Base-by-base conservation (phyloP, 257 asterid species). In the Primulina eburnea region DNA sequence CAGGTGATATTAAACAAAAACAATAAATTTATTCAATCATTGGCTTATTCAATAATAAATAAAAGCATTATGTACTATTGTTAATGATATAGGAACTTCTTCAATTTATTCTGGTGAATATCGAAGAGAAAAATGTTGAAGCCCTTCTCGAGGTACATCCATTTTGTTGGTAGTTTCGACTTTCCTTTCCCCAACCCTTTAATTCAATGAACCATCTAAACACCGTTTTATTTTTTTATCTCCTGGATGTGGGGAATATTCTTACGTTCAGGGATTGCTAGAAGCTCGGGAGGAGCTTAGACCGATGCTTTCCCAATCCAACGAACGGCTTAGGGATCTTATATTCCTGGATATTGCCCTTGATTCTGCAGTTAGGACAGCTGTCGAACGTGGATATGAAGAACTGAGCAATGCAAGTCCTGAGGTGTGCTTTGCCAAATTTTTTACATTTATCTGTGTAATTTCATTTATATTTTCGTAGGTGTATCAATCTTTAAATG, bases 211-310 rank as follows among this genome's bases (percentile, higher is more conserved):
- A 52, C 61, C 24, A 24, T 71, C 11, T 16, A 66, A 50, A 47
- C 67, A 43, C 57, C 58, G 12, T 53, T 5, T 34, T 69, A 53
- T 72, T 50, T 72, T 58, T 47, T 20, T 11, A 56, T 81, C 57
- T 8, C 61, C 62, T 56, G 56, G 40, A 40, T 65, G 58, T 56
- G 53, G 70, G 56, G 60, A 64, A 37, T 68, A 29, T 68, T 80
- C 62, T 68, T 71, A 60, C 62, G n/a, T 58, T 66, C 83, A 94
- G 99, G 93, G 92, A 76, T 81, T 94, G 87, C 82, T 94, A 62
- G 99, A 94, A 88, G 96, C 97, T 77, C 96, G 99, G 76, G 87
- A 86, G 80, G 97, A 88, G 88, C 89, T 94, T 77, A 86, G 94
- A 80, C 97, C 99, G 69, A 77, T 91, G 84, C 90, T 94, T 76